These are phyloP conservation scores for Collybia sp. DNA, from an alignment of 768 basidiomycete species.

Conservation along the genomic window DNA sequence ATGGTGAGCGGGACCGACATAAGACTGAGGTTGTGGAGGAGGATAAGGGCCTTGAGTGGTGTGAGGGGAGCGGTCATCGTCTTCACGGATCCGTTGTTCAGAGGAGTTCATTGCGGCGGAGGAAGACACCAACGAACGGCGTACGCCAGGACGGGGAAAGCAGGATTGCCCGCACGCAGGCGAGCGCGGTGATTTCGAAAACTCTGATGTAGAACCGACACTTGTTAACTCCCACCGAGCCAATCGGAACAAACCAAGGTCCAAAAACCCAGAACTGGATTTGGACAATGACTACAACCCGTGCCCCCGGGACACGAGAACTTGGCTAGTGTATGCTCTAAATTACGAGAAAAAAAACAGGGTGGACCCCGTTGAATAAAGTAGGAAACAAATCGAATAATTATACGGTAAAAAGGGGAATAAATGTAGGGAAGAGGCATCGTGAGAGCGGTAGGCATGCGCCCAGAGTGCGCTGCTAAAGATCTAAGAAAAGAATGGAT, in stretches of 20 bases:
- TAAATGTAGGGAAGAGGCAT: conserved; percentile 29
- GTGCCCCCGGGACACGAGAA: not conserved
- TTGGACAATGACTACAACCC: conserved; percentile 9
- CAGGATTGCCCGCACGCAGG: conserved; percentile 60
- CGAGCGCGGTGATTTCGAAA: conserved; percentile 66
- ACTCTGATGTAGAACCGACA: conserved; percentile 45
- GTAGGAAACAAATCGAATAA: no score
- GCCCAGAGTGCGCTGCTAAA: conserved; percentile 41
- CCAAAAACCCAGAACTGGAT: conserved; percentile 16
- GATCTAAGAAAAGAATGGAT: conserved; percentile 38
- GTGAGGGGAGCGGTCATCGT: conserved; percentile 26
- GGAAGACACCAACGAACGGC: conserved; percentile 36
- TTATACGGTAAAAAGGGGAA: conserved; percentile 6
- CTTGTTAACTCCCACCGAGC: conserved; percentile 51
- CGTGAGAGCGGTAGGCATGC: conserved; percentile 49
- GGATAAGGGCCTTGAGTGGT: conserved; percentile 13
- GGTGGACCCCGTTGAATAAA: no score
- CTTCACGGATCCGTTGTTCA: conserved; percentile 46
- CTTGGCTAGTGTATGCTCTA: no score
- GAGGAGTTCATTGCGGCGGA: conserved; percentile 47
- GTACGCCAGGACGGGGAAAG: conserved; percentile 44
- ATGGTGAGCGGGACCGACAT: conserved; percentile 15
- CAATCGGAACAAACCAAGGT: conserved; percentile 56
- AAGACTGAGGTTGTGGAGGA: conserved; percentile 16
- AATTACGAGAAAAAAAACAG: no score